A percentile compares a stretch with the other conserved stretches of the same genome.
Evolutionary conservation across 2,329 filamentous ascomycete genomes (phyloP).

Genomic region (Chrysosporium queenslandicum): DNA sequence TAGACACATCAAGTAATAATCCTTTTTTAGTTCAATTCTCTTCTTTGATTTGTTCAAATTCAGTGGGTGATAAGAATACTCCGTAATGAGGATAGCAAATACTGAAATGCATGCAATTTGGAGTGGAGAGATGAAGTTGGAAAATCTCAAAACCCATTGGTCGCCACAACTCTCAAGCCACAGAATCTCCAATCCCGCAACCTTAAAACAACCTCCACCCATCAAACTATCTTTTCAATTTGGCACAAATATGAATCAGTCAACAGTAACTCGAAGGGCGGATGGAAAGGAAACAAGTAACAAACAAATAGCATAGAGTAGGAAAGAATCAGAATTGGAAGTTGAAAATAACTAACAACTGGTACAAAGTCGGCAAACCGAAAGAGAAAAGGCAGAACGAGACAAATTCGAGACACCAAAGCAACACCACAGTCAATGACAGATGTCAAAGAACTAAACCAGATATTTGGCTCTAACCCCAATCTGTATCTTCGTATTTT

Average conservation of each 20-base stretch:
- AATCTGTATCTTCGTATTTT: too few relatives aligned
- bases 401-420: too few relatives aligned
- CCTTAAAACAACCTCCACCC: neutral
- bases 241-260: neutral
- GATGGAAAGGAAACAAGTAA: too few relatives aligned
- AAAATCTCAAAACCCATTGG: slow-evolving; percentile 2
- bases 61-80: neutral
- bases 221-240: neutral
- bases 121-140: slow-evolving; percentile 4
- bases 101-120: neutral
- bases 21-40: too few relatives aligned
- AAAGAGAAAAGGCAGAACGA: neutral
- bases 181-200: neutral
- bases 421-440: too few relatives aligned
- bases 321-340: too few relatives aligned
- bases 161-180: neutral
- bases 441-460: too few relatives aligned
- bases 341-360: neutral
- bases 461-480: too few relatives aligned
- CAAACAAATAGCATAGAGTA: too few relatives aligned
- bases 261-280: neutral
- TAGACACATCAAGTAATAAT: neutral
- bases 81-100: neutral
- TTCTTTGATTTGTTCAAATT: too few relatives aligned
- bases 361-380: neutral